Conservation (phyloP, 495 filamentous ascomycete species). For the Terfezia claveryi region DNA sequence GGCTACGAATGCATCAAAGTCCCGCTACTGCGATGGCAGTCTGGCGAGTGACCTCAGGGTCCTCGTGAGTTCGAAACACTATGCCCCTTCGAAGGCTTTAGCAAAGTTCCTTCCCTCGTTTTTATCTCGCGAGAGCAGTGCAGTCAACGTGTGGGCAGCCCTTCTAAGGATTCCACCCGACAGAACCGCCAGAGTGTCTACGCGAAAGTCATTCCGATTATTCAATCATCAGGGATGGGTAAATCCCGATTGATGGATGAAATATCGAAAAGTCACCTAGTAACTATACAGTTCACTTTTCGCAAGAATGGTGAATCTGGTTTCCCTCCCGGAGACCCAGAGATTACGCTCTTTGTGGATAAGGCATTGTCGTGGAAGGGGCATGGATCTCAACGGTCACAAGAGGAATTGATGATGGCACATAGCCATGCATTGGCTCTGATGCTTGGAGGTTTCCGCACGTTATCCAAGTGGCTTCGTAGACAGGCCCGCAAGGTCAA, state of each 20-base stretch:
- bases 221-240: not conserved
- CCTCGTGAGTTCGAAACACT: too few relatives aligned
- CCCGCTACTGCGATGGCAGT: too few relatives aligned
- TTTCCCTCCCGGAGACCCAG: not conserved
- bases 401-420: not conserved
- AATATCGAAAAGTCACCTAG: not conserved
- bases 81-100: too few relatives aligned
- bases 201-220: not conserved
- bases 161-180: too few relatives aligned
- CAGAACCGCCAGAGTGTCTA: not conserved
- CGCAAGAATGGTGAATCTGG: not conserved
- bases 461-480: not conserved
- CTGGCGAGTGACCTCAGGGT: too few relatives aligned
- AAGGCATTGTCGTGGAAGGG: not conserved
- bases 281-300: not conserved
- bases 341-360: not conserved
- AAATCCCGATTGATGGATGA: not conserved
- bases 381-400: not conserved
- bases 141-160: too few relatives aligned
- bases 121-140: too few relatives aligned
- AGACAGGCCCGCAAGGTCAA: too few relatives aligned
- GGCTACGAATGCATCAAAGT: too few relatives aligned
- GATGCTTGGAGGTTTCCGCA: not conserved
- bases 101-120: too few relatives aligned
- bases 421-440: not conserved